Percentiles rank a stretch among this genome's conserved stretches.
phyloP scores from a whole-genome alignment of 805 yeast species.

The Wickerhamomyces mucosus region DNA sequence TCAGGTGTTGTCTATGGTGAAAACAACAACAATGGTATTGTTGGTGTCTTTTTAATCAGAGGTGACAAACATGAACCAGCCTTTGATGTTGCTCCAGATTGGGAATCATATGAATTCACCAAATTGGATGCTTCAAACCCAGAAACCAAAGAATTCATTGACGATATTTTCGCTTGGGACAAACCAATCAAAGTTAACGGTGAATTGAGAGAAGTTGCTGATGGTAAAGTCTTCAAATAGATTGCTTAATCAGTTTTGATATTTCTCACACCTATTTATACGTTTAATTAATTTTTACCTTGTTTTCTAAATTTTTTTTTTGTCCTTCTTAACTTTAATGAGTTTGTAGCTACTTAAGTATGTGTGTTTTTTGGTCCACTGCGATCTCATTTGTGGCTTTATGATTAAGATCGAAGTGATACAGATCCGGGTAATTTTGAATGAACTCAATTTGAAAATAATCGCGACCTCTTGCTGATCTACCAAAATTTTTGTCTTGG shows the following conservation, averaged over 20 bases:
- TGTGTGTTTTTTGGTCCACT: no score
- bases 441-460: no score
- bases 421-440: no score
- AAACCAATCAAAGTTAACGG: constrained; percentile 80
- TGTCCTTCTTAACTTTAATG: neutral
- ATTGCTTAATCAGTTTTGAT: constrained; percentile 4
- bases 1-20: constrained; percentile 93
- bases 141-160: constrained; percentile 70
- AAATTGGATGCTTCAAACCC: constrained; percentile 73
- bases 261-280: constrained; percentile 2
- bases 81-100: constrained; percentile 97
- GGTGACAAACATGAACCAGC: constrained; percentile 91
- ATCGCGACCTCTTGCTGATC: no score
- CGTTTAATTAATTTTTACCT: neutral
- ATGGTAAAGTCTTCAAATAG: constrained; percentile 96
- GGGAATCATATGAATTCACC: constrained; percentile 86
- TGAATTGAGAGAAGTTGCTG: constrained; percentile 79
- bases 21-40: constrained; percentile 96
- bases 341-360: neutral
- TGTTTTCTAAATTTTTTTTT: constrained; percentile 1
- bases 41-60: constrained; percentile 91
- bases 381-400: no score
- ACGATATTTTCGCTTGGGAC: constrained; percentile 98
- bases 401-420: no score
- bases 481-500: no score